Evolutionary conservation across 106 monocot species (phyloP).

Genomic region (Dactylorhiza incarnata): DNA sequence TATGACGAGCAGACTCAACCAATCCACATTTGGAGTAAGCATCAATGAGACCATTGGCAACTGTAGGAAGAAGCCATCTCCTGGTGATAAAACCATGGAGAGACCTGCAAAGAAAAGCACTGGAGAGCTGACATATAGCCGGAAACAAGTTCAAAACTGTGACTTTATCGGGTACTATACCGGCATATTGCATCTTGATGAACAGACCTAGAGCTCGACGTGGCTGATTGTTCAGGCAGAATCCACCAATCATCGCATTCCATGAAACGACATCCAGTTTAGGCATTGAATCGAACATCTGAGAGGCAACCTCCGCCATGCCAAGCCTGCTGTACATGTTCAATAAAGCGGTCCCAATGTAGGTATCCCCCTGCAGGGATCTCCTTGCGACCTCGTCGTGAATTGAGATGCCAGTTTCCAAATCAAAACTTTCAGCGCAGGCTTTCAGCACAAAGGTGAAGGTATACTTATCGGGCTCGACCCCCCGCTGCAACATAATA

Average conservation of each 20-base stretch:
- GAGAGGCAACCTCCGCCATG: constrained; percentile 19
- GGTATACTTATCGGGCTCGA: constrained; percentile 49
- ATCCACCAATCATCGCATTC: constrained; percentile 69
- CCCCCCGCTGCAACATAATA: constrained; percentile 11
- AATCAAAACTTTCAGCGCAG: constrained; percentile 34
- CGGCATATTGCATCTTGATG: constrained; percentile 23
- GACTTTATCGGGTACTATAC: constrained; percentile 33
- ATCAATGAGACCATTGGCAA: constrained; percentile 66
- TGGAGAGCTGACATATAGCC: constrained; percentile 31
- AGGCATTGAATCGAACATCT: constrained; percentile 59
- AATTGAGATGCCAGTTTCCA: constrained; percentile 10
- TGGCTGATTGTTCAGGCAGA: constrained; percentile 18
- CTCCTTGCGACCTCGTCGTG: constrained; percentile 27
- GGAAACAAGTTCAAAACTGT: constrained; percentile 66
- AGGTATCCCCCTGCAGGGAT: constrained; percentile 40
- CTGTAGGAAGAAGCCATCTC: constrained; percentile 15
- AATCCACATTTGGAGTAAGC: constrained; percentile 58
- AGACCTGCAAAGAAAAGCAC: constrained; percentile 26
- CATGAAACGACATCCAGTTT: constrained; percentile 40
- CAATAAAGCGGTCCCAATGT: constrained; percentile 43
- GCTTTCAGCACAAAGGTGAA: constrained; percentile 63
- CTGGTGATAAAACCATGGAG: constrained; percentile 49
- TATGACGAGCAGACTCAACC: constrained; percentile 19
- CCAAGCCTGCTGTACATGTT: constrained; percentile 58
- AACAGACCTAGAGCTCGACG: constrained; percentile 34